These are phyloP conservation scores for Panellus pusillus DNA, from an alignment of 768 basidiomycete genomes.

Conservation along the genomic window DNA sequence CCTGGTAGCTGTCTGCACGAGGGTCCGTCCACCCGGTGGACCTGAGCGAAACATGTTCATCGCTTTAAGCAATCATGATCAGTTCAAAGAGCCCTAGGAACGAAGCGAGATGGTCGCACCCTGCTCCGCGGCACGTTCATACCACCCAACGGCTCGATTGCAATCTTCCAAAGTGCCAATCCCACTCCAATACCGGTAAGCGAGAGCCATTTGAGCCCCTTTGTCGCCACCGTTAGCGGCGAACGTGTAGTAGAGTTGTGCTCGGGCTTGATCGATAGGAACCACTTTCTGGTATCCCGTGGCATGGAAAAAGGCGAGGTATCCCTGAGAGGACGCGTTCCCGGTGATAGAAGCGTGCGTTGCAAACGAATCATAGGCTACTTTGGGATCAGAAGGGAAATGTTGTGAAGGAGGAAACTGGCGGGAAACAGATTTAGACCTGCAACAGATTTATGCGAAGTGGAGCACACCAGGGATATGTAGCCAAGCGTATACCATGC, in stretches of 20 bases:
- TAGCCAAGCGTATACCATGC: constrained; percentile 69
- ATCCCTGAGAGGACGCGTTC: constrained; percentile 83
- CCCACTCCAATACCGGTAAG: constrained; percentile 93
- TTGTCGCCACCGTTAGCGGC: constrained; percentile 86
- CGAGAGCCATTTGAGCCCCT: constrained; percentile 90
- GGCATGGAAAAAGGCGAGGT: constrained; percentile 85
- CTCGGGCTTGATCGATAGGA: constrained; percentile 71
- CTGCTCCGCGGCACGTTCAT: constrained; percentile 85
- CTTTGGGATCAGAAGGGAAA: constrained; percentile 58
- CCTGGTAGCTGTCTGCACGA: constrained; percentile 78
- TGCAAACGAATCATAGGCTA: constrained; percentile 64
- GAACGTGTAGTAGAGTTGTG: constrained; percentile 92
- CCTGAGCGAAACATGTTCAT: constrained; percentile 81
- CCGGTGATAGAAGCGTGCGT: constrained; percentile 70
- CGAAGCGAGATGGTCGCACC: constrained; percentile 40
- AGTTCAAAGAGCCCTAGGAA: neutral
- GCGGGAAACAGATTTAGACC: neutral
- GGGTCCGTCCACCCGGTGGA: constrained; percentile 85
- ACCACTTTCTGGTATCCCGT: constrained; percentile 75
- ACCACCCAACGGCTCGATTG: constrained; percentile 81
- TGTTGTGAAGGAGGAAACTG: constrained; percentile 76
- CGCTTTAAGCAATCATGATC: constrained; percentile 41
- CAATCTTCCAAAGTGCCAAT: constrained; percentile 91
- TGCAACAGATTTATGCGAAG: neutral
- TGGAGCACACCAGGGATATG: constrained; percentile 59